Conservation (phyloP, 768 basidiomycete genomes). For the Tylopilus plumbeoviolaceoides region DNA sequence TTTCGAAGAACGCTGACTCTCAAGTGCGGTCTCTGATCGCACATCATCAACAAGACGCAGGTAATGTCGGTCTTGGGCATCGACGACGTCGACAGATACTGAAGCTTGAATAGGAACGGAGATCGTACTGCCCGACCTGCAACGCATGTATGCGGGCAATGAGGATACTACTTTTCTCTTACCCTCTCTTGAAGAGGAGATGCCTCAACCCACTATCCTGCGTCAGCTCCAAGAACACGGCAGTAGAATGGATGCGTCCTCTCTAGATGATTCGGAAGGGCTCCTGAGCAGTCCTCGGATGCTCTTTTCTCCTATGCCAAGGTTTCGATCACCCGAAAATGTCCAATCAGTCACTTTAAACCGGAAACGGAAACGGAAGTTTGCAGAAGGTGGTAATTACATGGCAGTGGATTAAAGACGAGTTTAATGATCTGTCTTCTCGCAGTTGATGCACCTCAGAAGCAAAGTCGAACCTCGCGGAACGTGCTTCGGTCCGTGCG, state of each 20-base stretch:
- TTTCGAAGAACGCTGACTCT: slow-evolving; percentile 12
- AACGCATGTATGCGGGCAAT: neutral
- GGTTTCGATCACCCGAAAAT: neutral
- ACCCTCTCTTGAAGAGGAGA: slow-evolving; percentile 1
- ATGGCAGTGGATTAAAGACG: neutral
- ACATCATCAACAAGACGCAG: slow-evolving; percentile 8
- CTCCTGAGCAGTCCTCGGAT: neutral
- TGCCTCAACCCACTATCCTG: slow-evolving; percentile 5
- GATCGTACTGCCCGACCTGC: neutral
- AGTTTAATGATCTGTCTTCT: slow-evolving; percentile 4
- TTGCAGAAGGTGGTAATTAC: slow-evolving; percentile 4
- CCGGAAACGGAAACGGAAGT: slow-evolving; percentile 14
- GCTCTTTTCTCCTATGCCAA: neutral
- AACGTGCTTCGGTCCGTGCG: slow-evolving; percentile 10
- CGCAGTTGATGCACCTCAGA: slow-evolving; percentile 16
- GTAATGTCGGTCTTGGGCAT: slow-evolving; percentile 4
- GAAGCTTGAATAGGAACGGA: neutral
- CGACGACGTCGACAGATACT: neutral
- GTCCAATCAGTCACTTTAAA: neutral
- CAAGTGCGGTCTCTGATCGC: neutral
- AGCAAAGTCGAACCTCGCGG: slow-evolving; percentile 21
- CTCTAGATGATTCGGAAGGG: neutral
- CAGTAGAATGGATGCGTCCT: slow-evolving; percentile 2
- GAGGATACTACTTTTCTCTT: slow-evolving; percentile 11
- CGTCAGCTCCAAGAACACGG: slow-evolving; percentile 18